phyloP scores from a whole-genome alignment of 306 rosid species.

The Lotus japonicus region DNA sequence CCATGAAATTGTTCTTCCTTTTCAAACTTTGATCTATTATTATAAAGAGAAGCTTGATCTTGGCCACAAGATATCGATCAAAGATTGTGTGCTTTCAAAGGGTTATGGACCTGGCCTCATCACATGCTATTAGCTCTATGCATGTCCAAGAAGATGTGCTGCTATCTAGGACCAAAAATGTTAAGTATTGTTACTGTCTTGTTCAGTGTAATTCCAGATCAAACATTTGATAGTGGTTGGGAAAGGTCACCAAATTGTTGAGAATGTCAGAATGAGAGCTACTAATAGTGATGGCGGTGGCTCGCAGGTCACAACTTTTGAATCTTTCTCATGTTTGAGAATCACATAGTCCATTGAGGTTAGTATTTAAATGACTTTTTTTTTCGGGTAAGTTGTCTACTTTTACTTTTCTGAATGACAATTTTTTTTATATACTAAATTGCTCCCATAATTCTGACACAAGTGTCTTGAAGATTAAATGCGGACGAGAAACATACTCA shows the following conservation, averaged over 20 bases:
- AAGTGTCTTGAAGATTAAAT: too few relatives aligned
- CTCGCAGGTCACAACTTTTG: not conserved
- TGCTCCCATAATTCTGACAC: too few relatives aligned
- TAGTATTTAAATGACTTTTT: not conserved
- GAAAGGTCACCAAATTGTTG: conserved; percentile 1
- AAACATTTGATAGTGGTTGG: conserved; percentile 7
- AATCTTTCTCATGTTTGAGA: not conserved
- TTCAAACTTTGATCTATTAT: not conserved
- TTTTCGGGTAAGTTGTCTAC: not conserved
- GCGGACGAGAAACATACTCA: too few relatives aligned
- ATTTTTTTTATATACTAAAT: not conserved
- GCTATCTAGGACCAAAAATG: not conserved
- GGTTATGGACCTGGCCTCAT: too few relatives aligned
- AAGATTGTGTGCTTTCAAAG: not conserved
- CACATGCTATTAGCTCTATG: too few relatives aligned
- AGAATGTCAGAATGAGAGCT: not conserved
- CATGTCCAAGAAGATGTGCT: not conserved
- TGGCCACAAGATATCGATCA: not conserved
- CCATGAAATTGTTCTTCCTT: conserved; percentile 19
- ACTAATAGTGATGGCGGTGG: not conserved
- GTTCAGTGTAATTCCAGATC: not conserved
- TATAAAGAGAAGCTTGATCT: not conserved
- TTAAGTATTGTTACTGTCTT: not conserved
- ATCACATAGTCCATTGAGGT: not conserved
- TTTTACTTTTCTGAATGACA: not conserved